Base-by-base conservation (phyloP, 2,329 filamentous ascomycete species). In the Achaetomium macrosporum region DNA sequence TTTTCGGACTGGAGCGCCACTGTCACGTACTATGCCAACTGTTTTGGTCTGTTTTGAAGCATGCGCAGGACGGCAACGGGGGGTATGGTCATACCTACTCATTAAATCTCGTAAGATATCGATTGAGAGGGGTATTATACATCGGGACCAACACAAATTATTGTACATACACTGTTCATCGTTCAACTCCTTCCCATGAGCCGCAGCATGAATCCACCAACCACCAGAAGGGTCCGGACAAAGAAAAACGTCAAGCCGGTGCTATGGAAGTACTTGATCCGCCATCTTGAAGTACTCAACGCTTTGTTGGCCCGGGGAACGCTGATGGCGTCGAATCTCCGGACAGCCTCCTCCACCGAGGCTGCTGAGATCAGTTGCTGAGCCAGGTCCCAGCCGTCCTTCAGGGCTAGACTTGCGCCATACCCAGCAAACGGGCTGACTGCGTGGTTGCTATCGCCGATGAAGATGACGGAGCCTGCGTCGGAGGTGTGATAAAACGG, bases 1-100 rank as follows among this genome's bases (percentile, higher is more conserved):
- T 88, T 88, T 61, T 77, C 78, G 4, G 85, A 88, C 65, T 88
- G 85, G 85, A 78, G 79, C 15, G 79, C 81, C 11, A 85, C 84
- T 0, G 77, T 81, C 8, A 85, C 83, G 0, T 88, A 84, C 59
- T 88, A 86, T 67, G 85, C 84, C 58, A 88, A 86, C 62, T 88
- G 85, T 69, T 82, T 87, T 58, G 77, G 67, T 13, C 53, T 69
- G 2, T 60, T 59, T 47, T 58, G 17, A 52, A n/a, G n/a, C n/a
- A n/a, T n/a, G n/a, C n/a, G n/a, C n/a, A n/a, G n/a, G n/a, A n/a
- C n/a, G n/a, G n/a, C n/a, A n/a, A n/a, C n/a, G n/a, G n/a, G n/a
- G n/a, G n/a, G n/a, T n/a, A n/a, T n/a, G n/a, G n/a, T n/a, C n/a
- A n/a, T n/a, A n/a, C n/a, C n/a, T n/a, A n/a, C n/a, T n/a, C n/a